Conservation (phyloP, 805 yeast genomes). For the Allodekkera sacchari region DNA sequence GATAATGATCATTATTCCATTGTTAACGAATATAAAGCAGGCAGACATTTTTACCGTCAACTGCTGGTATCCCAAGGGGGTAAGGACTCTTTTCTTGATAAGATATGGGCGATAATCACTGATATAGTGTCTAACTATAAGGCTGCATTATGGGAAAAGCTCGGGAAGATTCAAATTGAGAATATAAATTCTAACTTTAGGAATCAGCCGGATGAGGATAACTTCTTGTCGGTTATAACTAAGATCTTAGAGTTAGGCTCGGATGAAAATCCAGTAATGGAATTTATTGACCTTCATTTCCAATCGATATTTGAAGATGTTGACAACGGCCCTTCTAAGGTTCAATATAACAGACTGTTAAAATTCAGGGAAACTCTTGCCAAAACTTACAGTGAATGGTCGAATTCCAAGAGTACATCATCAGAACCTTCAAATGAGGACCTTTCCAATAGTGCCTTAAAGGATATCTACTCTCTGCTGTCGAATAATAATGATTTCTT, state of each 20-base stretch:
- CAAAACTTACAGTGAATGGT: constrained; percentile 22
- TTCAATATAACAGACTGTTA: constrained; percentile 31
- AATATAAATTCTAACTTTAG: constrained; percentile 15
- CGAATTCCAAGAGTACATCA: neutral
- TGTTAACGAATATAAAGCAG: constrained; percentile 48
- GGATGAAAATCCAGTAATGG: constrained; percentile 52
- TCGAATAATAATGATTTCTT: constrained; percentile 7
- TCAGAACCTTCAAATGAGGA: constrained; percentile 9
- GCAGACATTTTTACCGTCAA: constrained; percentile 22
- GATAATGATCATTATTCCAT: constrained; percentile 50
- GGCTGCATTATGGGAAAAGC: constrained; percentile 40
- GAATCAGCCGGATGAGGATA: constrained; percentile 7
- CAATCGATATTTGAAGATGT: constrained; percentile 30
- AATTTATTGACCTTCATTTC: constrained; percentile 50
- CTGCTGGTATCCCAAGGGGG: no score
- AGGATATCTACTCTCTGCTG: constrained; percentile 15
- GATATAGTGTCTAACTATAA: constrained; percentile 46
- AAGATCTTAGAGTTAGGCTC: constrained; percentile 56
- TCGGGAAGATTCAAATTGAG: constrained; percentile 28
- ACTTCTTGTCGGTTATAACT: constrained; percentile 37
- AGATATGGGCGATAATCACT: constrained; percentile 52
- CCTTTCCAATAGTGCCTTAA: constrained; percentile 19
- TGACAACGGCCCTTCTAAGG: constrained; percentile 31
- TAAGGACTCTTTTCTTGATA: constrained; percentile 30
- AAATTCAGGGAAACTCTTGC: constrained; percentile 32